Evolutionary conservation across 1,284 basidiomycete genomes (phyloP), one percentile per base, ranked within the genome.

Genomic region (Singerocomus rubriflavus): DNA sequence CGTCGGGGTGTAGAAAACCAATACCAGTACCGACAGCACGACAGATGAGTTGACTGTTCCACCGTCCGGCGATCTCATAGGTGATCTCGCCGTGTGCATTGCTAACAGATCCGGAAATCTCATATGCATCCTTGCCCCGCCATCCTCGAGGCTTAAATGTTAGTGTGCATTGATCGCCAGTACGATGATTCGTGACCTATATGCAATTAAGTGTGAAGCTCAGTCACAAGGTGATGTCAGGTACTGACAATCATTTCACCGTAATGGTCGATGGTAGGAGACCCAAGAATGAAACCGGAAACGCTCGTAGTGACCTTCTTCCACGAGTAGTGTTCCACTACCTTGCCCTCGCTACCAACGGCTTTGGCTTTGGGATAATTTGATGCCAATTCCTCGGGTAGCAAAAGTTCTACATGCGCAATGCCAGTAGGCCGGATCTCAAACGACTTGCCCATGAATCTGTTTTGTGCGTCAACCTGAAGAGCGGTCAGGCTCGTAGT

Each of bases 71-170:
- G 57, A 98, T 94, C 56, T 98, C 93, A 74, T 95, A 93, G 0
- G 75, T 80, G 36, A 85, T 73, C 29, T 79, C 74, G 11, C 91
- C 93, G 0, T 73, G 62, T 1, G 79, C 69, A 62, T 92, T 85
- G 53, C 79, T 72, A 29, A 98, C 94, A 37, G 82, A 80, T 5
- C 96, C 96, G 14, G 88, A 88, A 63, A 98, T 94, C 71, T 98
- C 95, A 61, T 80, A 93, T 0, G 94, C 92, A 57, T 95, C 90
- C 62, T 84, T 89, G 29, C 92, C 93, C 53, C 93, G 76, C 95
- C 96, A 98, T 7, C 93, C 92, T 53, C 95, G 80, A 2, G 95
- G 95, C 72, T 98, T 98, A 79, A 99, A 98, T 1, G 93, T 95
- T 25, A 98, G 73, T 0, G 89, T 77, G 61, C 93, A 98, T 39